Evolutionary conservation across 2,329 filamentous ascomycete species (phyloP).

Genomic region (Neoscytalidium dimidiatum): DNA sequence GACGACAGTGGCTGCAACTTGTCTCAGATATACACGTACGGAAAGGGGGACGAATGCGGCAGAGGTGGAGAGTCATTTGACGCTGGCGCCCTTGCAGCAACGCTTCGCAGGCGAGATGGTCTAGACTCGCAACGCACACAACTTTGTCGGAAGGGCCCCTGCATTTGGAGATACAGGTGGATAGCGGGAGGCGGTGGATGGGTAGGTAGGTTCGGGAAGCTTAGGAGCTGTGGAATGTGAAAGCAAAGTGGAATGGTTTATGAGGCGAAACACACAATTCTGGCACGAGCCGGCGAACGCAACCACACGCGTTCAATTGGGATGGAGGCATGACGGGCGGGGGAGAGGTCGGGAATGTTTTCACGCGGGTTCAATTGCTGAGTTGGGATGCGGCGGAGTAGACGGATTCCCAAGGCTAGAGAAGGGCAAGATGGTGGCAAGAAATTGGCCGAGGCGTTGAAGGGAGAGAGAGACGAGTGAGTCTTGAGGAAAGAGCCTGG

Average conservation of each 20-base stretch:
- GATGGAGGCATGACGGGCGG: not conserved
- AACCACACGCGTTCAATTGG: no score
- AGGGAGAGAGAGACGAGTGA: no score
- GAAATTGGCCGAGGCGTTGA: no score
- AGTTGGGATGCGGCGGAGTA: no score
- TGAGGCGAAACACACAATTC: not conserved
- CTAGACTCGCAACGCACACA: not conserved
- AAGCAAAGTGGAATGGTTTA: not conserved
- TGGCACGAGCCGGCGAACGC: not conserved
- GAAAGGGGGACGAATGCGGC: not conserved
- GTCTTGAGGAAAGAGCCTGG: no score
- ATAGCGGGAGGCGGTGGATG: not conserved
- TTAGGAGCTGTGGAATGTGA: not conserved
- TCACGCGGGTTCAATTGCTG: no score
- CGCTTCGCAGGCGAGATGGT: not conserved
- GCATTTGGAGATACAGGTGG: not conserved
- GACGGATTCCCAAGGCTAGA: no score
- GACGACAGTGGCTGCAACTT: not conserved
- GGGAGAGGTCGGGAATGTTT: no score
- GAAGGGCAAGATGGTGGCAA: no score
- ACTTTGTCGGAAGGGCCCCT: not conserved
- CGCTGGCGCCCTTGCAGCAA: not conserved
- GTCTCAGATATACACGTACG: not conserved
- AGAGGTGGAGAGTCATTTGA: not conserved
- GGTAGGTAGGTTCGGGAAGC: not conserved